These are phyloP conservation scores for Ustilaginoidea virens DNA, from an alignment of 2,329 filamentous ascomycete genomes.

Conservation along the genomic window DNA sequence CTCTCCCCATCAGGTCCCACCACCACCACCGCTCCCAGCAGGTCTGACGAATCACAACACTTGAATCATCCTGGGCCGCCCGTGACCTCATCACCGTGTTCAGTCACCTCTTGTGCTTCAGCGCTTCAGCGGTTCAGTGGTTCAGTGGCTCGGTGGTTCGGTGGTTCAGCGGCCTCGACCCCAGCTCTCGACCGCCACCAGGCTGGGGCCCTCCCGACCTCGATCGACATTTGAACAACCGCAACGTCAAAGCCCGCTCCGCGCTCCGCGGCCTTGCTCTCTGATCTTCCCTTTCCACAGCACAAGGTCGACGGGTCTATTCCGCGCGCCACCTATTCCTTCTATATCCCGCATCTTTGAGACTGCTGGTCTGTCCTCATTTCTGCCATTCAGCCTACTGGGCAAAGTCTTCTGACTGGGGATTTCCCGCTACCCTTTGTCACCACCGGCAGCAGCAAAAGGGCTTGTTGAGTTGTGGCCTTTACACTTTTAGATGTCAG, in stretches of 20 bases:
- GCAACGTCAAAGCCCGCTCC: no score
- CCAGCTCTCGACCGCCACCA: conserved; percentile 3
- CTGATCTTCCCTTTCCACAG: not conserved
- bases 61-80: conserved; percentile 6
- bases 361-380: conserved; percentile 2
- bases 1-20: conserved; percentile 1
- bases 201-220: no score
- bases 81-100: conserved; percentile 13
- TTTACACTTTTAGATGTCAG: no score
- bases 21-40: not conserved
- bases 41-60: conserved; percentile 8
- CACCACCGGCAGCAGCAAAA: no score
- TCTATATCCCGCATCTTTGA: not conserved
- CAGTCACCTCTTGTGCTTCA: conserved; percentile 6
- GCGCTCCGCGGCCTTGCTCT: no score
- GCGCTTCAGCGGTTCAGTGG: no score
- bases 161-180: conserved; percentile 5
- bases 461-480: no score
- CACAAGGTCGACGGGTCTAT: not conserved
- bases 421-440: no score
- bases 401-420: not conserved
- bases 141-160: no score
- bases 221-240: no score
- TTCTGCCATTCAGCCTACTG: no score
- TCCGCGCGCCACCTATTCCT: not conserved